Percentiles rank a stretch among this genome's conserved stretches.
phyloP scores from a whole-genome alignment of 805 yeast genomes.

The Ogataea polymorpha region DNA sequence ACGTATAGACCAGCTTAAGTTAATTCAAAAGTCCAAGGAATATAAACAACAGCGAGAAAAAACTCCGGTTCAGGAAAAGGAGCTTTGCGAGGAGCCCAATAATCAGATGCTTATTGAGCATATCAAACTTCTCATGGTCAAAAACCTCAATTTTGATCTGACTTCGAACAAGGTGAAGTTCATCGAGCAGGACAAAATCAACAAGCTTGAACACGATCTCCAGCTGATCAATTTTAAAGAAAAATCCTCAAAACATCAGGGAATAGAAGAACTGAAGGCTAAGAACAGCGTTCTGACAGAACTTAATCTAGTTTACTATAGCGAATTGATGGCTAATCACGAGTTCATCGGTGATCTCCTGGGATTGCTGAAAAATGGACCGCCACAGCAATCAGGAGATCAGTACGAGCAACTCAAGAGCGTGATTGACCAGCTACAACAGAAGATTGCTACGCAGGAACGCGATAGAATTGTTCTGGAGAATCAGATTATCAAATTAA shows the following conservation, averaged over 20 bases:
- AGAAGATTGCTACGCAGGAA: conserved; percentile 24
- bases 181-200: conserved; percentile 27
- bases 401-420: conserved; percentile 15
- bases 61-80: background rate
- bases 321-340: conserved; percentile 30
- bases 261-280: conserved; percentile 25
- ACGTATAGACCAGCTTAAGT: conserved; percentile 24
- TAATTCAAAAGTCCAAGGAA: conserved; percentile 15
- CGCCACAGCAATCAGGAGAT: conserved; percentile 6
- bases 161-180: conserved; percentile 22
- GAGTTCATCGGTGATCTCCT: conserved; percentile 25
- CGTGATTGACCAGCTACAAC: conserved; percentile 27
- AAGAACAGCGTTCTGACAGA: conserved; percentile 30
- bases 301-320: conserved; percentile 29
- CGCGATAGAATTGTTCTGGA: conserved; percentile 40
- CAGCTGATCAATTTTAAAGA: conserved; percentile 31
- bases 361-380: conserved; percentile 5
- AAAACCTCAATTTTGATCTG: conserved; percentile 26
- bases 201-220: conserved; percentile 29
- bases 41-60: conserved; percentile 6
- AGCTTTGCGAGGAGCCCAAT: background rate
- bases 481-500: conserved; percentile 47
- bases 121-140: conserved; percentile 22
- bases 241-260: conserved; percentile 19
- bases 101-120: conserved; percentile 10